Evolutionary conservation across 1,284 basidiomycete species (phyloP), one percentile per base, ranked within the genome.

Genomic region (Rhodotorula sp.): DNA sequence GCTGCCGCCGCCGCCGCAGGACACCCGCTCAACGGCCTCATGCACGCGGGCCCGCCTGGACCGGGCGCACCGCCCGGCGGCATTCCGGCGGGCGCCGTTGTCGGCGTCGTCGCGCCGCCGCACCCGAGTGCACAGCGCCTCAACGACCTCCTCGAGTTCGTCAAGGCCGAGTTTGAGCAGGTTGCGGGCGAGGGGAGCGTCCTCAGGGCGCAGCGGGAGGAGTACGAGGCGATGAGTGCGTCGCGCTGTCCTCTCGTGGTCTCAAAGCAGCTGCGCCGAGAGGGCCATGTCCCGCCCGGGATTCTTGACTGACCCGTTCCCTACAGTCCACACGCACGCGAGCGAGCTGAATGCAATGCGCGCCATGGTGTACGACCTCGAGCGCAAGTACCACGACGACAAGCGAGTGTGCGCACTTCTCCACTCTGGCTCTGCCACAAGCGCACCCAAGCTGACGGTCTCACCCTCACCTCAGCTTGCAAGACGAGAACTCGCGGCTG

Each of bases 151-250:
- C 88, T 97, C 76, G 93, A 96, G 65, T 85, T 87, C 72, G 89
- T 97, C 79, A 87, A 90, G 75, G 87, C 89, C 67, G 95, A 97
- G 83, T 95, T 93, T 79, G 94, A 97, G 71, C 84, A 85, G 64
- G 84, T 95, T 71, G 84, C 87, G 21, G 85, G 86, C 71, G 93
- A 97, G 80, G 84, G 90, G 63, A 84, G 83, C 27, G 80, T 87
- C 44, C 85, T 91, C 79, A 88, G 92, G 74, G 85, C 83, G 49
- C 92, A 96, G 83, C 85, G 92, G 67, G 94, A 97, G 79, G 94
- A 97, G 73, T 91, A 90, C 81, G 94, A 97, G 81, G 85, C 85
- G 23, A 92, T 94, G 61, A 69, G 75, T 73, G 61, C 63, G 69
- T 63, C 17, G 52, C 9, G n/a, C n/a, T 52, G 34, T 21, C 14